Evolutionary conservation across 352 stramenopile species (phyloP).

Genomic region (Globisporangium carolinianum): DNA sequence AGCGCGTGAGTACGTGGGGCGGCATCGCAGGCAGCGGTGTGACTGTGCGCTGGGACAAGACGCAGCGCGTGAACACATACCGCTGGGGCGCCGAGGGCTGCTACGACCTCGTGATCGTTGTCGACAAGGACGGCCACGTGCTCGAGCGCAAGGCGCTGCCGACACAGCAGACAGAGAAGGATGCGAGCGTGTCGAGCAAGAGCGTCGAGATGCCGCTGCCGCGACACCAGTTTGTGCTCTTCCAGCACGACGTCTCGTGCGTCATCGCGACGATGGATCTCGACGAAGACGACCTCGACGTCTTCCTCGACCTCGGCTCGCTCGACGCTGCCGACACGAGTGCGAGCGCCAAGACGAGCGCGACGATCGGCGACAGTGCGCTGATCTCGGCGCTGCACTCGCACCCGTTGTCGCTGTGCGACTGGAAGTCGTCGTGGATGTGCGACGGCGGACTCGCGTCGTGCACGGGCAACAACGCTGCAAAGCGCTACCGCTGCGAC

Average conservation of each 20-base stretch:
- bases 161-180: slow-evolving; percentile 12
- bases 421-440: slow-evolving; percentile 61
- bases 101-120: slow-evolving; percentile 70
- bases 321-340: slow-evolving; percentile 10
- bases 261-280: slow-evolving; percentile 46
- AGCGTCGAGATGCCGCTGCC: slow-evolving; percentile 19
- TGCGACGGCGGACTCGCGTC: slow-evolving; percentile 51
- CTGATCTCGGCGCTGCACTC: slow-evolving; percentile 43
- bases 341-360: background rate
- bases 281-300: slow-evolving; percentile 38
- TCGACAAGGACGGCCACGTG: slow-evolving; percentile 37
- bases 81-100: slow-evolving; percentile 69
- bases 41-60: slow-evolving; percentile 79
- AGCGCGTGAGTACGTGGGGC: slow-evolving; percentile 74
- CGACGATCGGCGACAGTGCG: slow-evolving; percentile 14
- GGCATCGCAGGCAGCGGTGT: slow-evolving; percentile 68
- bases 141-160: slow-evolving; percentile 49
- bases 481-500: slow-evolving; percentile 54
- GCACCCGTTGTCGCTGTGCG: slow-evolving; percentile 40
- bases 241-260: slow-evolving; percentile 40
- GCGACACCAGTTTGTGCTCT: slow-evolving; percentile 58
- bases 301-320: slow-evolving; percentile 43
- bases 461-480: slow-evolving; percentile 52
- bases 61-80: slow-evolving; percentile 80
- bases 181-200: slow-evolving; percentile 8